Evolutionary conservation across 768 basidiomycete genomes (phyloP).

Genomic region (Boletus pseudo-olivaceus): DNA sequence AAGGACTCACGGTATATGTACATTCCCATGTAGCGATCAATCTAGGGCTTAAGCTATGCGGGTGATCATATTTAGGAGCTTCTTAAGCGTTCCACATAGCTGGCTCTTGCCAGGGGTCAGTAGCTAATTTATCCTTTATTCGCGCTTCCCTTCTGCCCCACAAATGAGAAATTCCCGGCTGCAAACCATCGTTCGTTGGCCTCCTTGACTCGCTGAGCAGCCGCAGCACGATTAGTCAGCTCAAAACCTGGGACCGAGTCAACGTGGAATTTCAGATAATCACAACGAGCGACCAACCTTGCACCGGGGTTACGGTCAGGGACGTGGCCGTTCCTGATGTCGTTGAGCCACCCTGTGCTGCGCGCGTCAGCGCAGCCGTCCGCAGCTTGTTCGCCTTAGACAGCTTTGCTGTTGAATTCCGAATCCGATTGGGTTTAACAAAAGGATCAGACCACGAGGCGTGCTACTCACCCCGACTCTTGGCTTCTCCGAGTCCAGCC

Average conservation of each 20-base stretch:
- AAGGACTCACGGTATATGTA: conserved; percentile 11
- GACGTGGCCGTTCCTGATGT: conserved; percentile 87
- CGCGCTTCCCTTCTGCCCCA: conserved; percentile 51
- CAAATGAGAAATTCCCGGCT: conserved; percentile 77
- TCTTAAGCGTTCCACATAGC: neutral
- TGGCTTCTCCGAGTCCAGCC: conserved; percentile 81
- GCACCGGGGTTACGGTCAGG: conserved; percentile 91
- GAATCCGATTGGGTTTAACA: conserved; percentile 1
- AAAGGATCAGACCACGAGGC: neutral
- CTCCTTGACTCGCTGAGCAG: conserved; percentile 84
- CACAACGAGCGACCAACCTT: conserved; percentile 51
- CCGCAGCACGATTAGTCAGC: conserved; percentile 86
- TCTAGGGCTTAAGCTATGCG: neutral
- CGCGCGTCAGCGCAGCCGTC: conserved; percentile 76
- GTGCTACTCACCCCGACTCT: conserved; percentile 73
- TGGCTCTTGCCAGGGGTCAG: neutral
- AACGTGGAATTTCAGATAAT: conserved; percentile 3
- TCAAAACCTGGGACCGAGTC: conserved; percentile 62
- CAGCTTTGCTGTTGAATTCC: conserved; percentile 70
- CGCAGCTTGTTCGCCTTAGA: conserved; percentile 93
- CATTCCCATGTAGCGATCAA: conserved; percentile 4
- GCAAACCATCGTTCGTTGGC: conserved; percentile 98
- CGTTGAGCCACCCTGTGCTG: conserved; percentile 53
- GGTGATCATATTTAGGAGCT: neutral
- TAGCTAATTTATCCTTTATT: conserved; percentile 20